These are phyloP conservation scores for Eucalyptus albens DNA, from an alignment of 345 rosid species.

Conservation along the genomic window DNA sequence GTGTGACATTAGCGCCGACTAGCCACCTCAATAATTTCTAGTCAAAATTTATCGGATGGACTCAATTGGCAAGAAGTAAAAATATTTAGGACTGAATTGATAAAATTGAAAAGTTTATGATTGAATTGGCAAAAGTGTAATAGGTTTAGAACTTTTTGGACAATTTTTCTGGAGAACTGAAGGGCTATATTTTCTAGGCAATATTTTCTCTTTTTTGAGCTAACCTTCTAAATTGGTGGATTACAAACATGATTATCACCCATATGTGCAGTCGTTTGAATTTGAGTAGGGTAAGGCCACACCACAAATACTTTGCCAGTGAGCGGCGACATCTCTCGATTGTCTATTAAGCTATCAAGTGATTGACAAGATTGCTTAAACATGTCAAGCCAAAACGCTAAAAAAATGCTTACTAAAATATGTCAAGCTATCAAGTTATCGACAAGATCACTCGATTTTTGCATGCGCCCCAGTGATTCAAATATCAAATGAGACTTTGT, in stretches of 20 bases:
- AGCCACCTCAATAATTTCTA: fast-evolving
- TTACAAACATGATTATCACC: background rate
- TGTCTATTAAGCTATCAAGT: background rate
- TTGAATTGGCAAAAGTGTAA: fast-evolving
- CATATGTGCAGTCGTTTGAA: background rate
- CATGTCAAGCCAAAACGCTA: background rate
- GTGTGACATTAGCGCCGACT: too few relatives aligned
- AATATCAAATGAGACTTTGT: background rate
- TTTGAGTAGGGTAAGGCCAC: background rate
- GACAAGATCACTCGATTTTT: background rate
- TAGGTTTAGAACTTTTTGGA: fast-evolving
- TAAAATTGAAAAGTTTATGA: too few relatives aligned
- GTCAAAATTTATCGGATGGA: too few relatives aligned
- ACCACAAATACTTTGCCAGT: too few relatives aligned
- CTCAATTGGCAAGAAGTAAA: too few relatives aligned
- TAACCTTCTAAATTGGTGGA: background rate
- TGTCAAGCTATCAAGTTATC: background rate
- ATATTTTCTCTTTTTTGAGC: background rate
- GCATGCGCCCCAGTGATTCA: background rate
- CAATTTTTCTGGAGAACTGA: fast-evolving
- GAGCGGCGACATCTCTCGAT: background rate
- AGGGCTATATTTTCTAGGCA: background rate
- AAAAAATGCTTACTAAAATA: background rate
- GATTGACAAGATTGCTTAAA: background rate
- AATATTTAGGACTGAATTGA: too few relatives aligned